A percentile compares a stretch with the other conserved stretches of the same genome.
phyloP scores from a whole-genome alignment of 2,329 filamentous ascomycete species.

The Hypoxylon sp. region DNA sequence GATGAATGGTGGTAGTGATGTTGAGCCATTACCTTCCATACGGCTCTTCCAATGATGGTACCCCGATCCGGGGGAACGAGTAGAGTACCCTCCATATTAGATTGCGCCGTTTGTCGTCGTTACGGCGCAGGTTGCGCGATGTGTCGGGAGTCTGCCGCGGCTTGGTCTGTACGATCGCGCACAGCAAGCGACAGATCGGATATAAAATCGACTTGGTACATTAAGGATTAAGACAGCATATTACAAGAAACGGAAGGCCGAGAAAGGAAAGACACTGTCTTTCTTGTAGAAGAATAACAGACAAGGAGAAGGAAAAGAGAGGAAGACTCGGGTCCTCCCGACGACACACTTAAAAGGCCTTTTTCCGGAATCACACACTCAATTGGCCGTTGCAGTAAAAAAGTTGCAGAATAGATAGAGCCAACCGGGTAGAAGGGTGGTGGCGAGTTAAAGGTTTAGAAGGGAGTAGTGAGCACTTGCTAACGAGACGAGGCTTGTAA shows the following conservation, averaged over 20 bases:
- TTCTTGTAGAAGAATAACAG: conserved; percentile 30
- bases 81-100: conserved; percentile 65
- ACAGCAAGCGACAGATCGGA: conserved; percentile 43
- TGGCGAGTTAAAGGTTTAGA: conserved; percentile 40
- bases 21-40: conserved; percentile 65
- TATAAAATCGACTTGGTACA: conserved; percentile 37
- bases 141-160: conserved; percentile 29
- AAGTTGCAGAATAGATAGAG: conserved; percentile 28
- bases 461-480: conserved; percentile 22
- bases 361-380: conserved; percentile 37
- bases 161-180: conserved; percentile 40
- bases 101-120: conserved; percentile 36
- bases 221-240: conserved; percentile 45
- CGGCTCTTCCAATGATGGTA: conserved; percentile 65
- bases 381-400: conserved; percentile 35
- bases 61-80: conserved; percentile 66
- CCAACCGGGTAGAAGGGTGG: conserved; percentile 43
- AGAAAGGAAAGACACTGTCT: conserved; percentile 39
- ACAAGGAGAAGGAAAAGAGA: conserved; percentile 30
- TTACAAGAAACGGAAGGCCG: conserved; percentile 35
- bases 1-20: conserved; percentile 24
- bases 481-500: conserved; percentile 36
- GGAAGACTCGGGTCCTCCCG: conserved; percentile 36
- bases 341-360: conserved; percentile 18
- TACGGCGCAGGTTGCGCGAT: conserved; percentile 42